These are phyloP conservation scores for Cytospora piceae DNA, from an alignment of 2,329 filamentous ascomycete genomes.

Conservation along the genomic window DNA sequence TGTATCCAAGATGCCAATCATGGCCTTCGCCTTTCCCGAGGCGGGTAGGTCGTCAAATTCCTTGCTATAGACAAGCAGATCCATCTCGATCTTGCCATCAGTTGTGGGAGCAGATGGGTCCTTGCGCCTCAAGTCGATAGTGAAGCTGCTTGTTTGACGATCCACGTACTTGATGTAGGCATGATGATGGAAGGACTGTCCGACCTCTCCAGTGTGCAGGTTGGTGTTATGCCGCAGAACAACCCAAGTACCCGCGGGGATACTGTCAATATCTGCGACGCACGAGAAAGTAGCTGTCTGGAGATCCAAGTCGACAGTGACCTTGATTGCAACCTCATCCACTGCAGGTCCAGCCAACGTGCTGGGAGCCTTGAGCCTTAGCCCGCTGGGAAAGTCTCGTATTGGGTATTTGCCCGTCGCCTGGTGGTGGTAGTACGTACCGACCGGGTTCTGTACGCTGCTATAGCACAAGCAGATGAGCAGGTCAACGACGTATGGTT, in stretches of 20 bases:
- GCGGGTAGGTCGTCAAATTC: constrained; percentile 60
- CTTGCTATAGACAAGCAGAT: constrained; percentile 50
- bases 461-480: constrained; percentile 83
- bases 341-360: not conserved
- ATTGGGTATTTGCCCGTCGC: constrained; percentile 37
- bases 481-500: constrained; percentile 83
- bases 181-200: constrained; percentile 4
- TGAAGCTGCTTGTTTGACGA: not conserved
- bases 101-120: not conserved
- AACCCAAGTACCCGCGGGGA: constrained; percentile 19
- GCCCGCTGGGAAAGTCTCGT: constrained; percentile 49
- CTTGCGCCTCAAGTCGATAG: not conserved
- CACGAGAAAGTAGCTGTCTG: not conserved
- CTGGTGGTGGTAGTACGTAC: not conserved
- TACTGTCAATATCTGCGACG: not conserved
- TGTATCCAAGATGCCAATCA: constrained; percentile 56
- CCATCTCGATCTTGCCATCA: constrained; percentile 7
- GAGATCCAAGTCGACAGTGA: constrained; percentile 22
- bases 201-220: not conserved
- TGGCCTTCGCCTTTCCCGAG: constrained; percentile 52
- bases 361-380: constrained; percentile 42
- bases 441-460: constrained; percentile 39
- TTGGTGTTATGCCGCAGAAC: constrained; percentile 4
- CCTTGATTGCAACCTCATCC: constrained; percentile 14
- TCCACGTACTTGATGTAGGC: constrained; percentile 15